These are phyloP conservation scores for Albophoma yamanashiensis DNA, from an alignment of 2,329 filamentous ascomycete genomes.

Conservation along the genomic window DNA sequence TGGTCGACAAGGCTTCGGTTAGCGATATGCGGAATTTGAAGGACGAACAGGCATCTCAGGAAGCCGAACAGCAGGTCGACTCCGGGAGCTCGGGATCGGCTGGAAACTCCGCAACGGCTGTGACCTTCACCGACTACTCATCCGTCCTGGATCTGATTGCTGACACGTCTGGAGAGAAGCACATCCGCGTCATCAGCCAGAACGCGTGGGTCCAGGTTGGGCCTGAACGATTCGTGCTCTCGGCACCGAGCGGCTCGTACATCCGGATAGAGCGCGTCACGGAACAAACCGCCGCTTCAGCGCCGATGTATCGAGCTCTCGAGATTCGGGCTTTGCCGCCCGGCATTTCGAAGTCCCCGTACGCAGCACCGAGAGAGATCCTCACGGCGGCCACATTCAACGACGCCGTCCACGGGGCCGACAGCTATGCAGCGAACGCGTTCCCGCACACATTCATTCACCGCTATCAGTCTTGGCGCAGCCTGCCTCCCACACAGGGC, in stretches of 20 bases:
- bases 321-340: conserved; percentile 37
- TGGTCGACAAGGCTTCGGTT: conserved; percentile 57
- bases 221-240: conserved; percentile 60
- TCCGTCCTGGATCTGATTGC: conserved; percentile 84
- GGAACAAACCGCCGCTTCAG: conserved; percentile 7
- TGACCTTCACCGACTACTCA: conserved; percentile 84
- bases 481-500: conserved; percentile 47
- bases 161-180: conserved; percentile 67
- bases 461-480: conserved; percentile 60
- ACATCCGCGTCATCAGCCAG: conserved; percentile 66
- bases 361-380: conserved; percentile 57
- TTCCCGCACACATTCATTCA: conserved; percentile 61
- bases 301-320: conserved; percentile 28
- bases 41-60: conserved; percentile 33
- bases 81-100: conserved; percentile 2
- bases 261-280: conserved; percentile 36
- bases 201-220: conserved; percentile 76
- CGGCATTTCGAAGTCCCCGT: conserved; percentile 44
- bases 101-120: conserved; percentile 21
- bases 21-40: conserved; percentile 49
- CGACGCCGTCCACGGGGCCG: conserved; percentile 73
- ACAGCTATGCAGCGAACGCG: conserved; percentile 61
- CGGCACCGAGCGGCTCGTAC: conserved; percentile 51
- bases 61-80: conserved; percentile 9
- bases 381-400: conserved; percentile 55